Evolutionary conservation across 148 eudicot genomes (phyloP).

Genomic region (Rhododendron simsii): DNA sequence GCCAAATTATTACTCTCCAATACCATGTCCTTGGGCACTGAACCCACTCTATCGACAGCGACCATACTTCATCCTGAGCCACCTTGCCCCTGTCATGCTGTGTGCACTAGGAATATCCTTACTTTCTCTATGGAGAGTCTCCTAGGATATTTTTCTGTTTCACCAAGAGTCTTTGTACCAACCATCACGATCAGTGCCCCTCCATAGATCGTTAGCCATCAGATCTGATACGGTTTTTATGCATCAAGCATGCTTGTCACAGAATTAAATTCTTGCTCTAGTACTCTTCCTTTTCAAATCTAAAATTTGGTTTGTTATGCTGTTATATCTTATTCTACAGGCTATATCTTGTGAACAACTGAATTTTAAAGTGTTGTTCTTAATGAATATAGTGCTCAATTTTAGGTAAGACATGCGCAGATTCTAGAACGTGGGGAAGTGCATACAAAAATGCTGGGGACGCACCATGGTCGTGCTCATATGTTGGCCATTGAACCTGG

Average conservation of each 20-base stretch:
- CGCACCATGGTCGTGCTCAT: slow-evolving; percentile 71
- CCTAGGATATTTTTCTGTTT: not conserved
- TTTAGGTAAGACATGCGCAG: slow-evolving; percentile 80
- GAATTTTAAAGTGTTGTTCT: not conserved
- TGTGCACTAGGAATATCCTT: not conserved
- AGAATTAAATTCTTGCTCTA: not conserved
- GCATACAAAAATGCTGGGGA: slow-evolving; percentile 58
- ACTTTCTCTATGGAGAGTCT: not conserved
- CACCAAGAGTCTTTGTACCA: not conserved
- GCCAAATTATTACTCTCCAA: not conserved
- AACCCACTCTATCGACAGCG: not conserved
- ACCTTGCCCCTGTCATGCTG: not conserved
- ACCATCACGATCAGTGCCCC: not conserved
- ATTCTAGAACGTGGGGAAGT: slow-evolving; percentile 54
- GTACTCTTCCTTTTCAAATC: not conserved
- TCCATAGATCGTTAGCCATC: not conserved
- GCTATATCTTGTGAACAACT: not conserved
- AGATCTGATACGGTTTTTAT: not conserved
- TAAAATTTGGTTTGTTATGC: not conserved
- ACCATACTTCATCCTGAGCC: not conserved
- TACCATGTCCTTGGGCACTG: not conserved
- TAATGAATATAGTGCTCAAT: slow-evolving; percentile 2
- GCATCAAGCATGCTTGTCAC: not conserved
- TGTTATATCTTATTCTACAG: not conserved
- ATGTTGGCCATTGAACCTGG: slow-evolving; percentile 89